These are phyloP conservation scores for Amniculicola lignicola DNA, from an alignment of 495 filamentous ascomycete species.

Conservation along the genomic window DNA sequence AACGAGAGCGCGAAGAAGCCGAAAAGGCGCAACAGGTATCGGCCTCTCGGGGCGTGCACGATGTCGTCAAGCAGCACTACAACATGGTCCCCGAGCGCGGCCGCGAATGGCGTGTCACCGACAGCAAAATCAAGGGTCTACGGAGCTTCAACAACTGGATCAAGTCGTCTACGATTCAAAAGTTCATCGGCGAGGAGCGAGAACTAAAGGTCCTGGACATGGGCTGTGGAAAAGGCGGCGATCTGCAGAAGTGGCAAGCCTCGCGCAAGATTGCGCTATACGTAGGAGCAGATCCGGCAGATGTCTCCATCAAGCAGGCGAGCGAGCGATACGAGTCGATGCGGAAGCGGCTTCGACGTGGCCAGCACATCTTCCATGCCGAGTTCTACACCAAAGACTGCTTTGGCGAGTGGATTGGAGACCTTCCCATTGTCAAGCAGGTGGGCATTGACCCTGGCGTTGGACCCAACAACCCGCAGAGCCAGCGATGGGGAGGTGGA, in stretches of 20 bases:
- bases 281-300: constrained; percentile 87
- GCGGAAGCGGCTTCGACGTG: constrained; percentile 52
- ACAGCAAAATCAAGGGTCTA: constrained; percentile 88
- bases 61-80: constrained; percentile 89
- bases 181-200: constrained; percentile 84
- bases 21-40: constrained; percentile 39
- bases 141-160: constrained; percentile 98
- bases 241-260: constrained; percentile 92
- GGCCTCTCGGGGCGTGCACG: constrained; percentile 57
- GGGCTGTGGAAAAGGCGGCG: constrained; percentile 95
- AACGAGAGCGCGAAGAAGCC: constrained; percentile 49
- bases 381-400: constrained; percentile 87
- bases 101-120: constrained; percentile 89
- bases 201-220: constrained; percentile 79
- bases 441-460: constrained; percentile 76
- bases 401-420: constrained; percentile 74
- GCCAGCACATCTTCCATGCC: constrained; percentile 66
- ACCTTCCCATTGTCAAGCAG: constrained; percentile 71
- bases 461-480: constrained; percentile 55
- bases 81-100: constrained; percentile 92
- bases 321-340: constrained; percentile 75
- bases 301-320: constrained; percentile 87
- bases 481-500: constrained; percentile 62
- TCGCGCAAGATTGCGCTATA: constrained; percentile 83
- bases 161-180: constrained; percentile 94